phyloP scores from a whole-genome alignment of 179 eudicot species.

The Sideroxylon spinosum region DNA sequence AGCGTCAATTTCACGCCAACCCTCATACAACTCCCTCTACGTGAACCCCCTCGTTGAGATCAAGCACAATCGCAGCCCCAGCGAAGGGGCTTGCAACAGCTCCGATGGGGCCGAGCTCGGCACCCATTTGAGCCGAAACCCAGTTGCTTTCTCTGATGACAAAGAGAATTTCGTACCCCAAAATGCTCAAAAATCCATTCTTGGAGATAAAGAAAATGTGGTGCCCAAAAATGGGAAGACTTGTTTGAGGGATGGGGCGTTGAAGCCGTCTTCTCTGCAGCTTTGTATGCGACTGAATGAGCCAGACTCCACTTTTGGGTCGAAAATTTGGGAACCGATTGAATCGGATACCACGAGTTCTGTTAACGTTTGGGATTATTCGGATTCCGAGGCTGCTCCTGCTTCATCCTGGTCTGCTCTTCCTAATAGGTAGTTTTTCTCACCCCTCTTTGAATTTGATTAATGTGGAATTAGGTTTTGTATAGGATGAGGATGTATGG shows the following conservation, averaged over 20 bases:
- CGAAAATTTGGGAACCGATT: slow-evolving; percentile 40
- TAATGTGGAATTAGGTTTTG: not conserved
- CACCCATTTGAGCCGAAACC: not conserved
- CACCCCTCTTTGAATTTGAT: not conserved
- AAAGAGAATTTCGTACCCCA: slow-evolving; percentile 53
- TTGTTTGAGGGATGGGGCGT: slow-evolving; percentile 33
- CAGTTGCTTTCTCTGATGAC: slow-evolving; percentile 15
- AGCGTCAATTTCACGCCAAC: slow-evolving; percentile 35
- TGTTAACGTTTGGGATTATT: slow-evolving; percentile 72
- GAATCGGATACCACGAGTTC: slow-evolving; percentile 43
- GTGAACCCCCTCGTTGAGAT: slow-evolving; percentile 57
- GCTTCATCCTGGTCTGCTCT: slow-evolving; percentile 95
- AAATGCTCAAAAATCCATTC: not conserved
- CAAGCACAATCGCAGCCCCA: slow-evolving; percentile 37
- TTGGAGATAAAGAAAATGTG: too few relatives aligned
- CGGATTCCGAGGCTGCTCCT: slow-evolving; percentile 97
- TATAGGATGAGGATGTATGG: too few relatives aligned
- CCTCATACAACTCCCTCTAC: slow-evolving; percentile 47
- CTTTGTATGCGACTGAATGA: slow-evolving; percentile 72
- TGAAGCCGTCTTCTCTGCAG: slow-evolving; percentile 76
- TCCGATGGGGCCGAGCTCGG: too few relatives aligned
- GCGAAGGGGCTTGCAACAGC: slow-evolving; percentile 24
- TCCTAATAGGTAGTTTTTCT: slow-evolving; percentile 65
- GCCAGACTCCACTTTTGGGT: slow-evolving; percentile 53
- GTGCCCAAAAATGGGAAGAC: slow-evolving; percentile 29